Evolutionary conservation across 2,329 filamentous ascomycete genomes (phyloP), one percentile per base, ranked within the genome.

Genomic region (Pseudogymnoascus sp.): DNA sequence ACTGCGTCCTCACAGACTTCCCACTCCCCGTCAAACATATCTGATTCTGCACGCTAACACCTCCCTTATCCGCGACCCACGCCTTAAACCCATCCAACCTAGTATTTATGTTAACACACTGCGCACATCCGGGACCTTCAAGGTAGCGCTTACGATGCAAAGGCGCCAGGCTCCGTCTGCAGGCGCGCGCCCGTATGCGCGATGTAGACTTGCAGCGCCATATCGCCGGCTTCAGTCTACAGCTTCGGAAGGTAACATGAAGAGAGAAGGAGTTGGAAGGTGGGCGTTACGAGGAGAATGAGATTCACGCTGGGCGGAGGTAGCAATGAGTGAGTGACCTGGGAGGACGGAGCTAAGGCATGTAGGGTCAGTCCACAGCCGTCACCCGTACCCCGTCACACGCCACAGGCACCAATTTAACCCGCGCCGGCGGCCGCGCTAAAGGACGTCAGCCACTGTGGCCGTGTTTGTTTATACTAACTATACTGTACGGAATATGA

Each of bases 121-220:
- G 62, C 48, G 29, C 35, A 44, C 31, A 44, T 35, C 21, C 48
- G n/a, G 33, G 21, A 39, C 42, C 35, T 61, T 38, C 44, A 55
- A 31, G 17, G 59, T 55, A 55, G 60, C 63, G 79, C 85, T 70
- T 80, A 91, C 88, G 87, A 89, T 69, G 83, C 81, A 76, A 93
- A 89, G 73, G 86, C 84, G 66, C 86, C 82, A 68, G 87, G 84
- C 78, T 96, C 90, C 74, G 90, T 84, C 74, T 87, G 82, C 73
- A 96, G 83, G 78, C 88, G 88, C 81, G 91, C 88, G 80, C 93
- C 93, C 77, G 90, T 92, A 79, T 96, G 92, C 82, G 91, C 92
- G 74, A 96, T 88, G 80, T 91, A 90, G 77, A 96, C 87, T 79
- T 91, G 86, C 75, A 93, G 85, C 80, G 90, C 89, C 91, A 96